Base-by-base conservation (phyloP, 345 rosid genomes). In the Gossypium stocksii region DNA sequence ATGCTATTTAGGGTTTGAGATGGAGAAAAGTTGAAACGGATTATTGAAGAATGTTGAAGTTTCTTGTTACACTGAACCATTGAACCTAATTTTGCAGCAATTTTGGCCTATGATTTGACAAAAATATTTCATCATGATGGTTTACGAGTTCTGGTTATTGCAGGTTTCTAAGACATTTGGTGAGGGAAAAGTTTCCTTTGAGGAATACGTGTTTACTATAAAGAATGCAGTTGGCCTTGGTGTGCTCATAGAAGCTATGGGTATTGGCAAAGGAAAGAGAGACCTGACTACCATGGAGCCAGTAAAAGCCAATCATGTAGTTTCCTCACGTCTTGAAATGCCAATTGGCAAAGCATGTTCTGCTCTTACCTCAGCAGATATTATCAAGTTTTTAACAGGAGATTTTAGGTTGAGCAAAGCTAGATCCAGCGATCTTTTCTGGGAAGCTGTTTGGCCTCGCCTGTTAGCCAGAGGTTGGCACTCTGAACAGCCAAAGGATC, bases 391-490 rank as follows among this genome's bases (percentile, higher is more conserved):
- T 78, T 77, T 87, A 41, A 83, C 82, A 6, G 88, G 90, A 75
- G 85, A 77, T 69, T 81, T 76, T 70, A 75, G 90, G 46, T 73
- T 87, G 69, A 87, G 90, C 77, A 87, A 87, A 81, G 83, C 88
- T 29, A 77, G 86, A 48, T 84, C 86, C 11, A 87, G 71, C 60
- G 88, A 87, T 66, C 80, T 85, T 52, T 87, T 87, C 80, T 87
- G 90, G 88, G 90, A 85, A 73, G 90, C 90, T 77, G 86, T 87
- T 75, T 87, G 90, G 86, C 88, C 90, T 61, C 84, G 88, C 17
- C 84, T 87, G 67, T 77, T 83, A 76, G 90, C 90, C 17, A 78
- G 84, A 81, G 88, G 88, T 20, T 87, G 90, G 88, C 86, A 83
- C 73, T 87, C 86, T 57, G 89, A 86, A 81, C 85, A 84, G 75